phyloP scores from a whole-genome alignment of 2,329 filamentous ascomycete species.

The Purpureocillium lavendulum region DNA sequence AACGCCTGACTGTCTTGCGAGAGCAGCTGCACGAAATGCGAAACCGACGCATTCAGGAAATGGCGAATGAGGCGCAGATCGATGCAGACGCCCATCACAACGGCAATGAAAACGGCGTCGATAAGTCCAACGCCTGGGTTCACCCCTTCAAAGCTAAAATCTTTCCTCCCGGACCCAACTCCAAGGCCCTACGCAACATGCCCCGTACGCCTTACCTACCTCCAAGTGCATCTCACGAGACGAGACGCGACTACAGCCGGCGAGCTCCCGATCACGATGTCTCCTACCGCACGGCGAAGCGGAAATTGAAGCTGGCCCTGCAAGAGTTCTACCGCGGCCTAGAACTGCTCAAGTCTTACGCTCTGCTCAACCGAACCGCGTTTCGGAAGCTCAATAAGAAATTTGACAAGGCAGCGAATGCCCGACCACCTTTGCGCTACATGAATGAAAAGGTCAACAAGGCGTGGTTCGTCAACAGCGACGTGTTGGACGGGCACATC shows the following conservation, averaged over 20 bases:
- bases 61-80: slow-evolving; percentile 35
- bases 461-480: slow-evolving; percentile 85
- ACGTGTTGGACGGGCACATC: slow-evolving; percentile 73
- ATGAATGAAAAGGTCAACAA: slow-evolving; percentile 88
- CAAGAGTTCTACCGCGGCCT: slow-evolving; percentile 91
- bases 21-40: slow-evolving; percentile 91
- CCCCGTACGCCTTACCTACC: slow-evolving; percentile 36
- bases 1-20: slow-evolving; percentile 61
- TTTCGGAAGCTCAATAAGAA: slow-evolving; percentile 99
- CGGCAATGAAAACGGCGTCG: slow-evolving; percentile 15
- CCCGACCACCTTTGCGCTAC: slow-evolving; percentile 69
- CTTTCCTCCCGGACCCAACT: slow-evolving; percentile 51
- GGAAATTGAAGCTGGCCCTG: slow-evolving; percentile 82
- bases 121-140: slow-evolving; percentile 33
- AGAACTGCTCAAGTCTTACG: slow-evolving; percentile 86
- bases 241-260: slow-evolving; percentile 42
- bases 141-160: slow-evolving; percentile 46
- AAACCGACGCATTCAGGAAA: slow-evolving; percentile 69
- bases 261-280: slow-evolving; percentile 46
- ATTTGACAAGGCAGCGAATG: slow-evolving; percentile 84
- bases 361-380: slow-evolving; percentile 80
- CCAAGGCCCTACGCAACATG: slow-evolving; percentile 50
- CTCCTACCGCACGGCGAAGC: slow-evolving; percentile 78
- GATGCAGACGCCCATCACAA: slow-evolving; percentile 16
- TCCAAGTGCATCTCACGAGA: slow-evolving; percentile 18